Base-by-base conservation (phyloP, 2,329 filamentous ascomycete species). In the Colletotrichum caudatum region DNA sequence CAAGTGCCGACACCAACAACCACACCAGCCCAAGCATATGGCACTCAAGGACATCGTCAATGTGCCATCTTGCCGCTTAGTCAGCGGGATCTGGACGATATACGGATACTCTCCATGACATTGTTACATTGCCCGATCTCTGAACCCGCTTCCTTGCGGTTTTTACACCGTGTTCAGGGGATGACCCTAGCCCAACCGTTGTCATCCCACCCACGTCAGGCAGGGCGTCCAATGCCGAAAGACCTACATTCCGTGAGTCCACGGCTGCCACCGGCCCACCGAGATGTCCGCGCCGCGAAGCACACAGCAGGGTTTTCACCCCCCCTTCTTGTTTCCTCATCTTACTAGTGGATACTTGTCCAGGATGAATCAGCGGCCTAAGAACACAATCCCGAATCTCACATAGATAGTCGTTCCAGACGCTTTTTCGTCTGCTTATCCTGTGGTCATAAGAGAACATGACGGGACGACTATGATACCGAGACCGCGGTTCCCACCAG, bases 221-320 rank as follows among this genome's bases (percentile, higher is more conserved):
- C 68, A 68, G 51, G 69, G 64, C n/a, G n/a, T 58, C 58, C 57
- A 33, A 44, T 51, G 54, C 68, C 64, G 64, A 58, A 44, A 16
- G 41, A 20, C 8, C 61, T 53, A 62, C n/a, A 41, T 51, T 37
- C 64, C 58, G 57, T 53, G 50, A 37, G 8, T 48, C 20, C 46
- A 29, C 29, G 37, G 26, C 16, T 18, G 20, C 12, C 57, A 58
- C 68, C 62, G 35, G 68, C 16, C 12, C 57, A 58, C 68, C 62
- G 35, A 64, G 51, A 44, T 58, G 51, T 54, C 68, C 35, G 35
- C 41, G 44, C 37, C 41, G 35, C 35, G 35, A 54, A 53, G 44
- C 20, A 44, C 6, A n/a, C 20, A 8, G 26, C 48, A 50, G 29
- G 29, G 29, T 29, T 29, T 29, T 4, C 29, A 2, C 26, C 26